Evolutionary conservation across 805 yeast species (phyloP).

Genomic region (Candida ascalaphidarum): DNA sequence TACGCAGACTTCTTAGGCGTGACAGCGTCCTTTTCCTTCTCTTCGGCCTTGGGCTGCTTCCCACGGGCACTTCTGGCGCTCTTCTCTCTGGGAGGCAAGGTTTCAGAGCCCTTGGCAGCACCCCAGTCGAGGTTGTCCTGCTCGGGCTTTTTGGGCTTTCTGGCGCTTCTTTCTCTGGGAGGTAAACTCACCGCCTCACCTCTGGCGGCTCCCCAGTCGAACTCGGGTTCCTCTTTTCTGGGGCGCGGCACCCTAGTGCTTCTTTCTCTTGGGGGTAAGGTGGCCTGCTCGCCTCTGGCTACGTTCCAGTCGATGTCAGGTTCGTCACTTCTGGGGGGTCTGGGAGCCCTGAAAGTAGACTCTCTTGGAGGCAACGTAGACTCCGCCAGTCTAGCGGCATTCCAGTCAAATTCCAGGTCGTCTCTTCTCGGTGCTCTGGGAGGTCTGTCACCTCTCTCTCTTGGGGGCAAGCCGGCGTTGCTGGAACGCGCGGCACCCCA

Average conservation of each 20-base stretch:
- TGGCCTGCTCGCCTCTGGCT: conserved; percentile 19
- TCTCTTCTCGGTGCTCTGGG: conserved; percentile 20
- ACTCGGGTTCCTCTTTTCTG: conserved; percentile 9
- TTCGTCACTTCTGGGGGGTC: conserved; percentile 25
- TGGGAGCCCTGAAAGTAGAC: conserved; percentile 21
- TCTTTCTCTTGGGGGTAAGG: conserved; percentile 29
- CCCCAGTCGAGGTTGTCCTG: conserved; percentile 21
- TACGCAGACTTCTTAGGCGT: conserved; percentile 39
- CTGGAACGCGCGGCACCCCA: conserved; percentile 42
- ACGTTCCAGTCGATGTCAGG: conserved; percentile 41
- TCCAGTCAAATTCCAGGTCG: conserved; percentile 48
- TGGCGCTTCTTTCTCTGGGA: conserved; percentile 22
- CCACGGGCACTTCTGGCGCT: conserved; percentile 17
- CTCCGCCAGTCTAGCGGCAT: conserved; percentile 26
- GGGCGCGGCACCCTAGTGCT: conserved; percentile 6
- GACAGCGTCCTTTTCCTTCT: conserved; percentile 11
- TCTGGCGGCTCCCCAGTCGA: conserved; percentile 17
- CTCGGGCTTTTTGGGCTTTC: conserved; percentile 6
- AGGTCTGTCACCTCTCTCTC: conserved; percentile 18
- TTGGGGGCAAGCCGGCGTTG: conserved; percentile 25
- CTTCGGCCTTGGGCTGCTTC: conserved; percentile 13
- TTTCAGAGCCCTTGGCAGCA: conserved; percentile 6
- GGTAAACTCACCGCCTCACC: conserved; percentile 20
- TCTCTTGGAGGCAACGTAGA: conserved; percentile 26
- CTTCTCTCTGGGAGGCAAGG: conserved; percentile 5